Evolutionary conservation across 441 rosid species (phyloP).

Genomic region (Arabidopsis lyrata): DNA sequence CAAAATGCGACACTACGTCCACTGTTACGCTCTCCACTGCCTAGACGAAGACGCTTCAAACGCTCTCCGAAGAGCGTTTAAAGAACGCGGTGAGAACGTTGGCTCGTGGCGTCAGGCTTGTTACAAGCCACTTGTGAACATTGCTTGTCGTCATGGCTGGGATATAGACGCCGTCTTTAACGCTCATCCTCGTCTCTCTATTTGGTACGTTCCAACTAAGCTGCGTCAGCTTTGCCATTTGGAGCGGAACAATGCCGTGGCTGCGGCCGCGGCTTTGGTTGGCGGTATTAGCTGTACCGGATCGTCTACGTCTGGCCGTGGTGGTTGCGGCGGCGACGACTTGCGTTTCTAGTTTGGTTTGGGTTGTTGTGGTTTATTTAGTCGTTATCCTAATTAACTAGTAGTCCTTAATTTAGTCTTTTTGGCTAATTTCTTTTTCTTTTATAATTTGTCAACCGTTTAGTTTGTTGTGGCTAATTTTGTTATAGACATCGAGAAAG

Average conservation of each 20-base stretch:
- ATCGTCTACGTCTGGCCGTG: slow-evolving; percentile 34
- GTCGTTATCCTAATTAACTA: slow-evolving; percentile 7
- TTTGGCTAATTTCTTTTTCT: neutral
- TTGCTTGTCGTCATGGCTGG: slow-evolving; percentile 89
- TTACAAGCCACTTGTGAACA: slow-evolving; percentile 84
- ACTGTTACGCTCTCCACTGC: slow-evolving; percentile 93
- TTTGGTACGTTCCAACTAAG: slow-evolving; percentile 97
- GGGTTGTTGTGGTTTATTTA: slow-evolving; percentile 16
- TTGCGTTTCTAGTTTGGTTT: slow-evolving; percentile 17
- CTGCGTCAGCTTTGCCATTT: slow-evolving; percentile 97
- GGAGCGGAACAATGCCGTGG: slow-evolving; percentile 60
- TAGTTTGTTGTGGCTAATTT: slow-evolving; percentile 17
- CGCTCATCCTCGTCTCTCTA: slow-evolving; percentile 84
- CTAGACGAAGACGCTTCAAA: slow-evolving; percentile 87
- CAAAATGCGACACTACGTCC: slow-evolving; percentile 96
- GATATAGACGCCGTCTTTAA: slow-evolving; percentile 89
- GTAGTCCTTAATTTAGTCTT: slow-evolving; percentile 3
- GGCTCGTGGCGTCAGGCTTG: slow-evolving; percentile 99
- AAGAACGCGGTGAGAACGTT: slow-evolving; percentile 94
- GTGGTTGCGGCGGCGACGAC: slow-evolving; percentile 29
- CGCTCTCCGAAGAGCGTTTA: slow-evolving; percentile 72
- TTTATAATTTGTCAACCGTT: slow-evolving; percentile 8
- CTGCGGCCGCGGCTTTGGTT: slow-evolving; percentile 60
- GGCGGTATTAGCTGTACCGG: slow-evolving; percentile 46
- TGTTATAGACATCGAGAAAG: neutral